These are phyloP conservation scores for Starmerella sp. DNA, from an alignment of 805 yeast species.

Conservation along the genomic window DNA sequence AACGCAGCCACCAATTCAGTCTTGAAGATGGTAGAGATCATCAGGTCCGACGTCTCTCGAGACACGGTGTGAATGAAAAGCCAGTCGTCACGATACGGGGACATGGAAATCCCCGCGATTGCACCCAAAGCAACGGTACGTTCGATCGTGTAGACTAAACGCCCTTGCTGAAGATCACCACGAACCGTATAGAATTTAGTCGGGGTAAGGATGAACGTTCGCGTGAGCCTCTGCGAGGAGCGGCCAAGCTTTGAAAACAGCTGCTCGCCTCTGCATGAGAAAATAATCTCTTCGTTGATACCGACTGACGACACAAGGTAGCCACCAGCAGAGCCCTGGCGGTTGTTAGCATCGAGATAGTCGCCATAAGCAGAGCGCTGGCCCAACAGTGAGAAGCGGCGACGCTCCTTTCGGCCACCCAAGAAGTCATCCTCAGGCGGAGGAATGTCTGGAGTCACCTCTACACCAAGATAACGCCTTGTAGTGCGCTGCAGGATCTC, in stretches of 20 bases:
- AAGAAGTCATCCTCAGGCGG: slow-evolving; percentile 30
- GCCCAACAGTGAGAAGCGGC: slow-evolving; percentile 77
- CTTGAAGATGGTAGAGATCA: slow-evolving; percentile 71
- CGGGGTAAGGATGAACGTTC: slow-evolving; percentile 60
- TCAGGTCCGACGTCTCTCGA: slow-evolving; percentile 55
- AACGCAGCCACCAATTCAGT: slow-evolving; percentile 63
- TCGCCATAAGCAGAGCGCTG: slow-evolving; percentile 91
- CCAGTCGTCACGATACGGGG: slow-evolving; percentile 87
- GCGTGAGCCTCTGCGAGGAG: slow-evolving; percentile 66
- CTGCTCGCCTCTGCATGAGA: slow-evolving; percentile 73
- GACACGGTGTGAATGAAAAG: slow-evolving; percentile 52
- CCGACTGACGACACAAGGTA: slow-evolving; percentile 61
- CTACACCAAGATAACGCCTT: slow-evolving; percentile 73
- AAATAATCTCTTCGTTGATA: slow-evolving; percentile 56
- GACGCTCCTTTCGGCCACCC: slow-evolving; percentile 72
- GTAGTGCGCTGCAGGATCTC: slow-evolving; percentile 66
- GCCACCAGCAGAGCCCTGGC: slow-evolving; percentile 58
- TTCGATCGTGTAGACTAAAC: slow-evolving; percentile 51
- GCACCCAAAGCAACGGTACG: slow-evolving; percentile 46
- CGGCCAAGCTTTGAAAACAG: slow-evolving; percentile 83
- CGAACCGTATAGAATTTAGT: slow-evolving; percentile 56
- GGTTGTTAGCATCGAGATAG: slow-evolving; percentile 71
- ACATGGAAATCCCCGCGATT: slow-evolving; percentile 54
- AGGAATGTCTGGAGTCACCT: slow-evolving; percentile 56
- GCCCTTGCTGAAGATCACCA: slow-evolving; percentile 56